phyloP scores from a whole-genome alignment of 148 eudicot genomes.

The Tetragonia tetragonoides region DNA sequence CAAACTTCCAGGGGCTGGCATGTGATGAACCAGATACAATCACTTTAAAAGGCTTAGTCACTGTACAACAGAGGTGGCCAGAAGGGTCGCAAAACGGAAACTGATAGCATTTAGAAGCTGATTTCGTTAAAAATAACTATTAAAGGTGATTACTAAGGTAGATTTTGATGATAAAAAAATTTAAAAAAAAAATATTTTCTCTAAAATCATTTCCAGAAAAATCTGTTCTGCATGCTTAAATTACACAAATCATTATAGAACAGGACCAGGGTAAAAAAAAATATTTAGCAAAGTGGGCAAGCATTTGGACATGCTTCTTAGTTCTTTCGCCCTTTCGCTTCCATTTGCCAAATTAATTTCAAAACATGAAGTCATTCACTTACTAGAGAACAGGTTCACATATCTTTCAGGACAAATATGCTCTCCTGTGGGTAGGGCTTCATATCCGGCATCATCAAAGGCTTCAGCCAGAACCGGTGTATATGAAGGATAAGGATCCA shows the following conservation, averaged over 20 bases:
- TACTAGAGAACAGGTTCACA: slow-evolving; percentile 62
- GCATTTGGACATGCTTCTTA: not conserved
- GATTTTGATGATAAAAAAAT: no score
- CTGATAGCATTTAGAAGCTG: no score
- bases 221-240: not conserved
- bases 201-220: not conserved
- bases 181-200: no score
- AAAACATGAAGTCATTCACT: slow-evolving; percentile 18
- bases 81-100: no score
- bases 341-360: not conserved
- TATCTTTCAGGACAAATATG: slow-evolving; percentile 73
- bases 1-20: no score
- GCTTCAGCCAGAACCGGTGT: slow-evolving; percentile 43
- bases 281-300: not conserved
- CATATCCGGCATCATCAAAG: slow-evolving; percentile 53
- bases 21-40: no score
- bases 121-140: no score
- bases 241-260: not conserved
- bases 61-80: no score
- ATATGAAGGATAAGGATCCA: slow-evolving; percentile 75
- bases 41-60: no score
- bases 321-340: not conserved
- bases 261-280: not conserved
- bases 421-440: slow-evolving; percentile 76
- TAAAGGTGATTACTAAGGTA: no score